Evolutionary conservation across 805 yeast species (phyloP).

Genomic region (Metschnikowia anglica): DNA sequence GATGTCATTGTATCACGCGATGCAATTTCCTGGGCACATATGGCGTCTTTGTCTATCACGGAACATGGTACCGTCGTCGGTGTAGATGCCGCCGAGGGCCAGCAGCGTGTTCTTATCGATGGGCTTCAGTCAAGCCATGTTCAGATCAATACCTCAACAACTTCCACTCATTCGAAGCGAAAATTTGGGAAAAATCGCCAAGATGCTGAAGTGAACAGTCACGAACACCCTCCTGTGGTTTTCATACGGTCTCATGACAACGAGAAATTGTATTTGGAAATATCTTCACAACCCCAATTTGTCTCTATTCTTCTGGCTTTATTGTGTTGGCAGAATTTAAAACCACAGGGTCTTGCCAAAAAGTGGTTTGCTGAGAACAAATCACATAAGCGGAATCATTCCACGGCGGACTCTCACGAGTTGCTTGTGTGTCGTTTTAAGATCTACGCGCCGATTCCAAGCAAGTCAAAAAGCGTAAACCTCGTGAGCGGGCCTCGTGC

Average conservation of each 20-base stretch:
- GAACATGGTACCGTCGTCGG: slow-evolving; percentile 36
- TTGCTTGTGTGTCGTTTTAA: slow-evolving; percentile 63
- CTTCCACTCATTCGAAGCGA: slow-evolving; percentile 6
- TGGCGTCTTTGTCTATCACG: slow-evolving; percentile 30
- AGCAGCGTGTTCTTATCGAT: slow-evolving; percentile 31
- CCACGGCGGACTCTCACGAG: slow-evolving; percentile 30
- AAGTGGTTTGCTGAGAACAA: slow-evolving; percentile 50
- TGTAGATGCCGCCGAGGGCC: slow-evolving; percentile 28
- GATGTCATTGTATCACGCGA: slow-evolving; percentile 40
- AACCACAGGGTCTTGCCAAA: slow-evolving; percentile 51
- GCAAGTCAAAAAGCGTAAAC: slow-evolving; percentile 38
- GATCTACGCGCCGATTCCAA: slow-evolving; percentile 60
- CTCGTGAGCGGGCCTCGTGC: slow-evolving; percentile 39
- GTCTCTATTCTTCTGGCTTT: slow-evolving; percentile 45
- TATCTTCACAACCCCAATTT: slow-evolving; percentile 40
- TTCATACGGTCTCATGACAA: slow-evolving; percentile 42
- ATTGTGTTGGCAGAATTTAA: slow-evolving; percentile 57
- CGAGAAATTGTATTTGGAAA: slow-evolving; percentile 37
- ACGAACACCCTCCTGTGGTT: slow-evolving; percentile 38
- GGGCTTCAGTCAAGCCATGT: slow-evolving; percentile 42
- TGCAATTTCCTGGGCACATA: slow-evolving; percentile 36
- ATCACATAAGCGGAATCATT: slow-evolving; percentile 24
- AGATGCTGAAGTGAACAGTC: slow-evolving; percentile 3
- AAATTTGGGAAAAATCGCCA: slow-evolving; percentile 11
- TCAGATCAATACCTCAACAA: slow-evolving; percentile 33